Percentiles rank a stretch among this genome's conserved stretches.
Conservation (phyloP, 2,329 filamentous ascomycete species). For the Escovopsis sp. region DNA sequence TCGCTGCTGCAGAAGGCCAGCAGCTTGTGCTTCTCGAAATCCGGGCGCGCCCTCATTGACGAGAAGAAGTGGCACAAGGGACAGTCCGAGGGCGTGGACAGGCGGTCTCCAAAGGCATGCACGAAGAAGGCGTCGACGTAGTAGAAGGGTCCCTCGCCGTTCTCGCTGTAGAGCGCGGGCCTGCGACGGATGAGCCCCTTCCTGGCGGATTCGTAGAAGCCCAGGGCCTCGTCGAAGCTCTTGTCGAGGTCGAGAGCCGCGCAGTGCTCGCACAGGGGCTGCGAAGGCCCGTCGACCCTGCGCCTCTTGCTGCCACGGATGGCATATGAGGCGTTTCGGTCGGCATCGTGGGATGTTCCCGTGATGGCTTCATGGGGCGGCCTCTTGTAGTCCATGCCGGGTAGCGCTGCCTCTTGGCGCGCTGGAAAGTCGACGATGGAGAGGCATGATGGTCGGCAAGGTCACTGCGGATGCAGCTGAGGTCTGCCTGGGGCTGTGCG, state of each 20-base stretch:
- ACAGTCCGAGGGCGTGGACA: neutral
- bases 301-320: neutral
- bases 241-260: slow-evolving; percentile 1
- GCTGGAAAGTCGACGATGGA: no score
- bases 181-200: neutral
- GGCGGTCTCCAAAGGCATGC: slow-evolving; percentile 1
- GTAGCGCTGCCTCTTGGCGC: neutral
- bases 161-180: neutral
- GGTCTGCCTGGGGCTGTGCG: no score
- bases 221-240: neutral
- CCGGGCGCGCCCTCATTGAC: slow-evolving; percentile 1
- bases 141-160: neutral
- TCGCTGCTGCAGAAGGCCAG: slow-evolving; percentile 5
- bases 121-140: slow-evolving; percentile 4
- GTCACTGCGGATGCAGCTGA: no score
- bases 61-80: slow-evolving; percentile 1
- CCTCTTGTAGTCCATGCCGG: neutral
- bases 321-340: neutral
- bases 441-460: no score
- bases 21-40: slow-evolving; percentile 2
- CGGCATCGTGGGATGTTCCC: neutral
- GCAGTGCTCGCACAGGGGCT: slow-evolving; percentile 1
- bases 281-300: neutral
- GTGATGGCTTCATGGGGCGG: neutral
- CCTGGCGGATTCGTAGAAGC: slow-evolving; percentile 1